Conservation (phyloP, 805 yeast species). For the Candida sakaeoensis region DNA sequence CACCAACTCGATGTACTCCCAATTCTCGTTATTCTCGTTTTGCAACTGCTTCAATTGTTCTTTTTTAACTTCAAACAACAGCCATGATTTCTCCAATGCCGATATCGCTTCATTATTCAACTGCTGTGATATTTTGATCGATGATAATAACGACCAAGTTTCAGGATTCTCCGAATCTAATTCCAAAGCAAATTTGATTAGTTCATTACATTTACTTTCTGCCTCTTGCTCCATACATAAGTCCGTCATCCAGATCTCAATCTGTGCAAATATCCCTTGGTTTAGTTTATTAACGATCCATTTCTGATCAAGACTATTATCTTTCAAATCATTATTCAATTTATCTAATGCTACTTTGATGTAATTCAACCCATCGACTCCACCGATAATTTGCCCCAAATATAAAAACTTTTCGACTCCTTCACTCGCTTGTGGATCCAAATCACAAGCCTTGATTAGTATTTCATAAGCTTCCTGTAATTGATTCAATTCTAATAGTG, state of each 20-base stretch:
- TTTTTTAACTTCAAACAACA: slow-evolving; percentile 54
- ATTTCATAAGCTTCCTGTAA: slow-evolving; percentile 73
- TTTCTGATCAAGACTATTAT: slow-evolving; percentile 20
- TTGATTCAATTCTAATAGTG: slow-evolving; percentile 73
- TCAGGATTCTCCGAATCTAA: slow-evolving; percentile 68
- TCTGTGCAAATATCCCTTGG: slow-evolving; percentile 76
- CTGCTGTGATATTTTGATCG: slow-evolving; percentile 87
- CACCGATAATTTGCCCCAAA: slow-evolving; percentile 89
- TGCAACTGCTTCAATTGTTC: slow-evolving; percentile 36
- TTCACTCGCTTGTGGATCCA: slow-evolving; percentile 61
- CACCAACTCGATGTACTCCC: slow-evolving; percentile 60
- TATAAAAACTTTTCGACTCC: slow-evolving; percentile 86
- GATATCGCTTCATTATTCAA: slow-evolving; percentile 65
- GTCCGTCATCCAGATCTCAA: slow-evolving; percentile 98
- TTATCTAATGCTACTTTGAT: slow-evolving; percentile 61
- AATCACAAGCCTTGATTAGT: slow-evolving; percentile 54
- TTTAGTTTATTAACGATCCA: slow-evolving; percentile 51
- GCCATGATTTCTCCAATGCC: slow-evolving; percentile 72
- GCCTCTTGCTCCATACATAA: slow-evolving; percentile 92
- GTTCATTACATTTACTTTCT: slow-evolving; percentile 70
- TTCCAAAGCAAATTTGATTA: slow-evolving; percentile 61
- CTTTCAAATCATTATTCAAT: slow-evolving; percentile 33
- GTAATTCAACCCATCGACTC: slow-evolving; percentile 61
- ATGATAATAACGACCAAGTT: slow-evolving; percentile 75
- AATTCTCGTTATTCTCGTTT: slow-evolving; percentile 30